These are phyloP conservation scores for Cutaneotrichosporon cavernicola DNA, from an alignment of 1,284 basidiomycete genomes.

Conservation along the genomic window DNA sequence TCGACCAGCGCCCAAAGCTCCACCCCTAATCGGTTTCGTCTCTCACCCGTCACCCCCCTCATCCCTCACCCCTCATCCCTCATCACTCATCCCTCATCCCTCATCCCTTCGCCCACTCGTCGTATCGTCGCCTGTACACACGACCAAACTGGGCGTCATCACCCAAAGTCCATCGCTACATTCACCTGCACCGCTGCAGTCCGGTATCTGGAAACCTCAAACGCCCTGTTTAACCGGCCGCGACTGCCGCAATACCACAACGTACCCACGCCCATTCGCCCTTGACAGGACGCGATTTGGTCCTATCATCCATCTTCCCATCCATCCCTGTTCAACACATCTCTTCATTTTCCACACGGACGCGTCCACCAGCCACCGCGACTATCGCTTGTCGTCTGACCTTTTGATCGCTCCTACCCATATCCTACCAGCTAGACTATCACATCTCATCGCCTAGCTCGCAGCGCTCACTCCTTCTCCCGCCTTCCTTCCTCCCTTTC, in stretches of 20 bases:
- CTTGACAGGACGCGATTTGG: neutral
- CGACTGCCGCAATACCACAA: neutral
- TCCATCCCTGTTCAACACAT: conserved; percentile 2
- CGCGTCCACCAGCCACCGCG: neutral
- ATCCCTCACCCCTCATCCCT: neutral
- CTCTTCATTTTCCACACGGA: neutral
- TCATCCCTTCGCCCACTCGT: neutral
- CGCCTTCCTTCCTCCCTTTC: neutral
- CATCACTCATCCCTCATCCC: neutral
- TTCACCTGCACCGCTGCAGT: neutral
- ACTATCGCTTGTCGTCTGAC: neutral
- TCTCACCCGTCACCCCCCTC: neutral
- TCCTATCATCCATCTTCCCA: neutral
- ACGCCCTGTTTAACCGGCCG: neutral
- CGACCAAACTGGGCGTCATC: neutral
- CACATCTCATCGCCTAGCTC: neutral
- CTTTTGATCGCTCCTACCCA: neutral
- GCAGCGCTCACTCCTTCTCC: neutral
- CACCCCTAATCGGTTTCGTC: neutral
- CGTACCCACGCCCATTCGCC: neutral
- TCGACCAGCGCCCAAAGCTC: neutral
- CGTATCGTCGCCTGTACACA: neutral
- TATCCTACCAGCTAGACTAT: neutral
- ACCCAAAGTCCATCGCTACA: neutral
- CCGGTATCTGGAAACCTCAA: neutral